Evolutionary conservation across 768 basidiomycete genomes (phyloP).

Genomic region (Lactarius sp.): DNA sequence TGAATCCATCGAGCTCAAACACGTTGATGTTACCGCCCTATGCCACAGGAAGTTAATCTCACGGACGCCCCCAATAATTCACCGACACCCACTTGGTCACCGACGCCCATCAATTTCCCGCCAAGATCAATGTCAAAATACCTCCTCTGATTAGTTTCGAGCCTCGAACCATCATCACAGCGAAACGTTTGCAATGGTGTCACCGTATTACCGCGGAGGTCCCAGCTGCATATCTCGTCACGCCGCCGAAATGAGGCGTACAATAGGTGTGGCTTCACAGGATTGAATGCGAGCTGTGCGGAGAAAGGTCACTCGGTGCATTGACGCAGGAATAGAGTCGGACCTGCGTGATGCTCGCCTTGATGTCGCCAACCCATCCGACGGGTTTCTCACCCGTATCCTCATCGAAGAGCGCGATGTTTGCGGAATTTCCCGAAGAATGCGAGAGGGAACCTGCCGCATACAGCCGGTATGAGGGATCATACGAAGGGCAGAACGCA

Average conservation of each 20-base stretch:
- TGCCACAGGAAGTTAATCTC: not conserved
- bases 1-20: conserved; percentile 44
- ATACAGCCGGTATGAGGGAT: conserved; percentile 51
- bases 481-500: conserved; percentile 63
- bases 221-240: conserved; percentile 68
- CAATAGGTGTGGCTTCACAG: conserved; percentile 59
- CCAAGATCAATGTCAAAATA: conserved; percentile 71
- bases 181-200: conserved; percentile 39
- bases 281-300: conserved; percentile 71
- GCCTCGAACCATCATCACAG: conserved; percentile 5
- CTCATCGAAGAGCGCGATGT: conserved; percentile 67
- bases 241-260: conserved; percentile 75
- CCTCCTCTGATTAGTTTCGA: conserved; percentile 66
- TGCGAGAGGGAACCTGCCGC: conserved; percentile 75
- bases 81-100: conserved; percentile 54
- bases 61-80: not conserved
- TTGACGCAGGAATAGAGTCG: conserved; percentile 1
- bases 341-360: conserved; percentile 54
- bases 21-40: conserved; percentile 58
- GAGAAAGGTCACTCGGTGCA: conserved; percentile 5
- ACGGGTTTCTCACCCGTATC: conserved; percentile 48
- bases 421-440: conserved; percentile 40
- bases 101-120: conserved; percentile 59
- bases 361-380: conserved; percentile 55
- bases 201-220: conserved; percentile 57